Percentiles rank a stretch among this genome's conserved stretches.
phyloP scores from a whole-genome alignment of 2,329 filamentous ascomycete genomes.

The Ascochyta clinopodiicola region DNA sequence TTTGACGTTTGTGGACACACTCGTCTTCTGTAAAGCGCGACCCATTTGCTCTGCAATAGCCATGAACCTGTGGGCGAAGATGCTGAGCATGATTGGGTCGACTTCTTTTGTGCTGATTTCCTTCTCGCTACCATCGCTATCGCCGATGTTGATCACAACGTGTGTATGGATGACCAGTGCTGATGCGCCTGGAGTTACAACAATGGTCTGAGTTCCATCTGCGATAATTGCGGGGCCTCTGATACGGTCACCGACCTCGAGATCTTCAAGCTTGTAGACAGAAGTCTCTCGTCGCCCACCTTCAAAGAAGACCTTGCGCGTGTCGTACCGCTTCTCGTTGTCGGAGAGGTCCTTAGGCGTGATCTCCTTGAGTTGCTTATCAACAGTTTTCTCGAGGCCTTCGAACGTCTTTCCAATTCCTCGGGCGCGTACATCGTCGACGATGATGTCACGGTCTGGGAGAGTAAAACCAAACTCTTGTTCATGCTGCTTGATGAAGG shows the following conservation, averaged over 20 bases:
- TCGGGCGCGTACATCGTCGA: slow-evolving; percentile 87
- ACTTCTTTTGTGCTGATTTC: slow-evolving; percentile 63
- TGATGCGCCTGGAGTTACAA: slow-evolving; percentile 78
- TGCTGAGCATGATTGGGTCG: slow-evolving; percentile 77
- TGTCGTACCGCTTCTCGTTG: slow-evolving; percentile 69
- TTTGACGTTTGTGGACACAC: slow-evolving; percentile 80
- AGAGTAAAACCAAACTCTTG: slow-evolving; percentile 94
- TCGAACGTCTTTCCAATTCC: slow-evolving; percentile 90
- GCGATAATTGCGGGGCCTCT: slow-evolving; percentile 84
- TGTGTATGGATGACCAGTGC: slow-evolving; percentile 85
- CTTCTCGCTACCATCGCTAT: slow-evolving; percentile 58
- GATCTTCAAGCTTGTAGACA: slow-evolving; percentile 79
- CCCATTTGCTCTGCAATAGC: slow-evolving; percentile 87
- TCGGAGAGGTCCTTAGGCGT: slow-evolving; percentile 63
- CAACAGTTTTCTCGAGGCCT: slow-evolving; percentile 79
- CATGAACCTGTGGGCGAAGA: slow-evolving; percentile 86
- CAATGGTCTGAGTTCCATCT: slow-evolving; percentile 89
- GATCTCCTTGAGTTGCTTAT: slow-evolving; percentile 78
- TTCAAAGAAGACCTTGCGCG: slow-evolving; percentile 80
- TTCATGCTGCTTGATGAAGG: slow-evolving; percentile 85
- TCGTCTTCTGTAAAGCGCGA: slow-evolving; percentile 77
- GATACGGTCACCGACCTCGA: slow-evolving; percentile 74
- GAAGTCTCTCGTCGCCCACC: slow-evolving; percentile 78
- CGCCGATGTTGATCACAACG: slow-evolving; percentile 83
- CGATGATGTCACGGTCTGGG: slow-evolving; percentile 82